Evolutionary conservation across 2,329 filamentous ascomycete species (phyloP), one percentile per base, ranked within the genome.

Genomic region (Blastomyces percursus): DNA sequence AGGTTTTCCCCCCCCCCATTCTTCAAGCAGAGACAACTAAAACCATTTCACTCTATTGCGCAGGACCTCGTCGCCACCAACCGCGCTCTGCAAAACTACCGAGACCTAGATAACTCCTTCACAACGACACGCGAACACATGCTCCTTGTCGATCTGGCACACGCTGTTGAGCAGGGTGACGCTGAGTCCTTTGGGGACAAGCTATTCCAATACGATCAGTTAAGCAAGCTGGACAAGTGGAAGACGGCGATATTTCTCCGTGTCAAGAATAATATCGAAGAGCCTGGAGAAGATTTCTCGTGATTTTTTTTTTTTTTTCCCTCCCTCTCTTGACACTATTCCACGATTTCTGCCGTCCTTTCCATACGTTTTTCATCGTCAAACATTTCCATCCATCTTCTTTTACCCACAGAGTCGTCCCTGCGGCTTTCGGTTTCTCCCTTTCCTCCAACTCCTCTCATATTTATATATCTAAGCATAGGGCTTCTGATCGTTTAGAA

Each of bases 171-270:
- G 71, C 82, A 84, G 40, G 86, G 87, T 62, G 90, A 95, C 70
- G 87, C 89, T 74, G 91, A 96, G 70, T 81, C 82, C 65, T 97
- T 96, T 71, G 84, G 88, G 27, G 90, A 96, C 72, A 91, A 92
- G 74, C 77, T 94, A 66, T 96, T 89, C 80, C 86, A 93, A 74
- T 97, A 85, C 72, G 91, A 96, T 74, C 90, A 95, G 79, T 82
- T 96, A 78, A 94, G 87, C 78, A 94, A 94, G 81, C 79, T 97
- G 71, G 92, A 96, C 73, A 94, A 93, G 80, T 97, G 93, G 93
- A 96, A 96, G 87, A 96, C 90, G 59, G 90, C 88, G 40, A 79
- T 96, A 63, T 76, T 96, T 66, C 78, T 96, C 71, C 84, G 86
- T 69, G 83, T 96, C 71, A 96, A 96, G 86, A 86, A 87, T 70